phyloP scores from a whole-genome alignment of 1,284 basidiomycete genomes.

The Boletellus dicymbophilus region DNA sequence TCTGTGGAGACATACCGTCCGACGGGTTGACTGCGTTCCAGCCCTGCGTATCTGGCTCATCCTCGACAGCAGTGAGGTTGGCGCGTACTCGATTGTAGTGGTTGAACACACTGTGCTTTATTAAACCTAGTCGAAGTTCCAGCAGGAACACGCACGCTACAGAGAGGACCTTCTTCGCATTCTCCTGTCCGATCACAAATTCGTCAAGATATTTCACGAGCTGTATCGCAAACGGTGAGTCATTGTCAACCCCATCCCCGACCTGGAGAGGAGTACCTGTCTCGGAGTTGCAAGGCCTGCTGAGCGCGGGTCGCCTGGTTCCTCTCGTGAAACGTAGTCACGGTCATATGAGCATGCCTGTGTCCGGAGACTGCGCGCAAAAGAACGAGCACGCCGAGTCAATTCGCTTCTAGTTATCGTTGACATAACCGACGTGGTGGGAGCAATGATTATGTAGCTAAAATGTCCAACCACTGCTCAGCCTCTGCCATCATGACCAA shows the following conservation, averaged over 20 bases:
- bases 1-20: constrained; percentile 34
- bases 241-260: neutral
- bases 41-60: constrained; percentile 40
- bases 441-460: no score
- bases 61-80: constrained; percentile 53
- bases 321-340: constrained; percentile 36
- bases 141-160: constrained; percentile 68
- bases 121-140: constrained; percentile 3
- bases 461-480: no score
- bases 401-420: constrained; percentile 24
- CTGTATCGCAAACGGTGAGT: constrained; percentile 38
- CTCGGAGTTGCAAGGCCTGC: constrained; percentile 66
- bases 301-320: constrained; percentile 32
- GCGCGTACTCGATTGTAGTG: constrained; percentile 85
- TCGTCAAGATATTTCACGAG: constrained; percentile 87
- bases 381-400: constrained; percentile 19
- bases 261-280: constrained; percentile 47
- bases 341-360: constrained; percentile 45
- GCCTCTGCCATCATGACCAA: constrained; percentile 34
- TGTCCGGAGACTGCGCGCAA: constrained; percentile 39
- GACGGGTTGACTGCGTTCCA: constrained; percentile 27
- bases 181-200: constrained; percentile 91
- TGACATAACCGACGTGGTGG: neutral
- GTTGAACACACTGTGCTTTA: constrained; percentile 75
- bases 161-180: constrained; percentile 90